Evolutionary conservation across 2,329 filamentous ascomycete species (phyloP).

Genomic region (Claviceps quebecensis): DNA sequence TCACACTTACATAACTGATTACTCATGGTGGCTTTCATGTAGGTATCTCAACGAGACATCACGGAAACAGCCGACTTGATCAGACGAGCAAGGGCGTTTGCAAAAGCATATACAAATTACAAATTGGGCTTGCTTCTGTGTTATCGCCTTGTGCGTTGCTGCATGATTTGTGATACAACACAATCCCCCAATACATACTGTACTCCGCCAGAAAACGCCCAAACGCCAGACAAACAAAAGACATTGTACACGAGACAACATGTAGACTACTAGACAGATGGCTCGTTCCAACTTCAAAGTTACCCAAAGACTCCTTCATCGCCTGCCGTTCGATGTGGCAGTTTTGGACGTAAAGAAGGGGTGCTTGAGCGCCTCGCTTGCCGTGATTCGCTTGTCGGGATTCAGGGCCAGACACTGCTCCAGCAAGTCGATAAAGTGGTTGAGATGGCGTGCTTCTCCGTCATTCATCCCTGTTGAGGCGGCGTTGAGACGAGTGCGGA

Average conservation of each 20-base stretch:
- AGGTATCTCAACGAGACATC: no score
- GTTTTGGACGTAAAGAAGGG: slow-evolving; percentile 55
- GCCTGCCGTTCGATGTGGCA: not conserved
- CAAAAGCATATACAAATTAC: no score
- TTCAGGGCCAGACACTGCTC: slow-evolving; percentile 82
- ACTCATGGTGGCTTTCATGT: no score
- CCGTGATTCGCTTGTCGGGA: slow-evolving; percentile 81
- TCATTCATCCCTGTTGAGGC: slow-evolving; percentile 63
- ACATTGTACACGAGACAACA: not conserved
- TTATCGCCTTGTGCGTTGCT: no score
- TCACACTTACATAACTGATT: no score
- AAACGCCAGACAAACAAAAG: not conserved
- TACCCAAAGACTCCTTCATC: not conserved
- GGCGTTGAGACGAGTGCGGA: slow-evolving; percentile 66
- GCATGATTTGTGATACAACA: no score
- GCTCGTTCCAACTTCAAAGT: not conserved
- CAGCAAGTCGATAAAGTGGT: slow-evolving; percentile 72
- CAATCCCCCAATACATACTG: no score
- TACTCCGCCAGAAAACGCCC: not conserved
- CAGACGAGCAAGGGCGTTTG: no score
- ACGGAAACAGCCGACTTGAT: no score
- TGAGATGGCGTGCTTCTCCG: slow-evolving; percentile 61
- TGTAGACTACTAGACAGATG: no score
- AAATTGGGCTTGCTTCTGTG: no score
- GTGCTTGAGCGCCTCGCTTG: slow-evolving; percentile 74